Conservation (phyloP, 2,329 filamentous ascomycete species). For the Nemania sp. region DNA sequence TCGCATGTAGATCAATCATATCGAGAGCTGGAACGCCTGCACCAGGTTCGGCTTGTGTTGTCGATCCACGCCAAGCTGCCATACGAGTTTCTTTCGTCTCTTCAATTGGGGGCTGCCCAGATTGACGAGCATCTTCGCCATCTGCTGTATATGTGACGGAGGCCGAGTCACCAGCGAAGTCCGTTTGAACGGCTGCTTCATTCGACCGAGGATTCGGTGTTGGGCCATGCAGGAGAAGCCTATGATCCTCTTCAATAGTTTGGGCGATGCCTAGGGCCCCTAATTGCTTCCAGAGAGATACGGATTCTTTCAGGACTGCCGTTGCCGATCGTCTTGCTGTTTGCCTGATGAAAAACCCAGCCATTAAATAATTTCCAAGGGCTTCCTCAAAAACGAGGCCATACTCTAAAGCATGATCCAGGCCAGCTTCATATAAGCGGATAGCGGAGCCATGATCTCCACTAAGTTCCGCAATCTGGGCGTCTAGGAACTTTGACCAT, state of each 20-base stretch:
- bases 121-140: slow-evolving; percentile 56
- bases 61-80: slow-evolving; percentile 72
- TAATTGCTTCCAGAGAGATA: slow-evolving; percentile 75
- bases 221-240: slow-evolving; percentile 73
- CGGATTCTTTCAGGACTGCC: slow-evolving; percentile 74
- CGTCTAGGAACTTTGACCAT: slow-evolving; percentile 76
- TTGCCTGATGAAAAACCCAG: slow-evolving; percentile 74
- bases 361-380: slow-evolving; percentile 78
- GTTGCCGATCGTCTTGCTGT: slow-evolving; percentile 75
- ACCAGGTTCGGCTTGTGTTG: slow-evolving; percentile 68
- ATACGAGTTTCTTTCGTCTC: slow-evolving; percentile 69
- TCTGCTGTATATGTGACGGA: slow-evolving; percentile 65
- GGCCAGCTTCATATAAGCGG: slow-evolving; percentile 73
- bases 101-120: slow-evolving; percentile 58
- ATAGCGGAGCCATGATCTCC: slow-evolving; percentile 69
- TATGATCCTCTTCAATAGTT: slow-evolving; percentile 75
- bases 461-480: slow-evolving; percentile 74
- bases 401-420: slow-evolving; percentile 78
- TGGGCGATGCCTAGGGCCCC: slow-evolving; percentile 77
- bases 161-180: slow-evolving; percentile 70
- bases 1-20: slow-evolving; percentile 84
- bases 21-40: slow-evolving; percentile 79
- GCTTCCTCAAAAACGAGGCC: slow-evolving; percentile 78
- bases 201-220: slow-evolving; percentile 67
- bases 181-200: slow-evolving; percentile 77